phyloP scores from a whole-genome alignment of 1,139 yeast species.

The Taphrina flavorubra region DNA sequence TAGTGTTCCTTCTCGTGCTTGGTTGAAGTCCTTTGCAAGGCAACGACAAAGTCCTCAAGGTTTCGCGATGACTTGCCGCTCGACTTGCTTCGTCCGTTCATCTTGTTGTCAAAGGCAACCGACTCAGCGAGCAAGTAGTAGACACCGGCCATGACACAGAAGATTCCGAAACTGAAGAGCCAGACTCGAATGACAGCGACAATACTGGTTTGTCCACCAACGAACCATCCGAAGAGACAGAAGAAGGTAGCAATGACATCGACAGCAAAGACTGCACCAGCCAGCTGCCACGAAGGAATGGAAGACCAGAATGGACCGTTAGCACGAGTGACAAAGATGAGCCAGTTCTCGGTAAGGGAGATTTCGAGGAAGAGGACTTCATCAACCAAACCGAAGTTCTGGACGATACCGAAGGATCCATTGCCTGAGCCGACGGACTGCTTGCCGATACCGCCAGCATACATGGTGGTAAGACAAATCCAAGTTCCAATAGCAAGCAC shows the following conservation, averaged over 20 bases:
- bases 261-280: constrained; percentile 71
- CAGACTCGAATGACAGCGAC: constrained; percentile 71
- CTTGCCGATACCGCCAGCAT: constrained; percentile 53
- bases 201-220: constrained; percentile 71
- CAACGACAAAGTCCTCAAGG: constrained; percentile 91
- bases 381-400: constrained; percentile 42
- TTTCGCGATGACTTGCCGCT: constrained; percentile 74
- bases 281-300: constrained; percentile 73
- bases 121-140: constrained; percentile 79
- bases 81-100: constrained; percentile 78
- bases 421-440: constrained; percentile 31
- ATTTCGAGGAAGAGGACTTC: constrained; percentile 74
- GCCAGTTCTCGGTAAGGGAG: constrained; percentile 79
- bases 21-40: constrained; percentile 98
- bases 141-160: constrained; percentile 73
- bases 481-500: constrained; percentile 73
- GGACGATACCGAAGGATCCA: constrained; percentile 39
- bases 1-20: constrained; percentile 77
- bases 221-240: constrained; percentile 75
- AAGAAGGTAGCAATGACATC: constrained; percentile 73
- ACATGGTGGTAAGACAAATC: constrained; percentile 75
- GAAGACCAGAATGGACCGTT: constrained; percentile 80
- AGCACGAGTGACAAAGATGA: constrained; percentile 77
- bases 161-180: constrained; percentile 72
- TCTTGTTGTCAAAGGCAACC: constrained; percentile 84